Evolutionary conservation across 1,284 basidiomycete species (phyloP), one percentile per base, ranked within the genome.

Genomic region (Heliocybe sulcata): DNA sequence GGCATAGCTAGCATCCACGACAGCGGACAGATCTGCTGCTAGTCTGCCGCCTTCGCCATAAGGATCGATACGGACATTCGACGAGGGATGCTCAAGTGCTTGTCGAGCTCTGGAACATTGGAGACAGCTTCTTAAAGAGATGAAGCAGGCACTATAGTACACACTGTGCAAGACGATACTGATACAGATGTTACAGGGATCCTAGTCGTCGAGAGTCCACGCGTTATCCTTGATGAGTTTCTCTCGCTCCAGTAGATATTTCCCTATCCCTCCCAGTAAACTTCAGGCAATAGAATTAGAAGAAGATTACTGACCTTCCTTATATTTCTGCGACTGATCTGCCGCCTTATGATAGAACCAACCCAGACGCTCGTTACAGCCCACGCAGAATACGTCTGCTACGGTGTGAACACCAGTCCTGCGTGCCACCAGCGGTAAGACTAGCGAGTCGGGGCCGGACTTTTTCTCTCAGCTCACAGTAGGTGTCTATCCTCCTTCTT

Each of bases 291-390:
- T 38, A 45, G 2, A n/a, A 14, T 50, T 38, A 22, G 12, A 33
- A 26, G 45, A 35, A 33, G 26, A 14, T 27, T 2, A 20, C 38
- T 16, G 52, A 82, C 91, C 87, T 80, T 94, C 92, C 67, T 94
- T 94, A 65, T 94, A 94, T 65, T 87, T 90, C 79, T 94, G 92
- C 6, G 81, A 77, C 27, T 75, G 72, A 61, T 94, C 89, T 1
- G 83, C 80, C 6, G 92, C 90, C 63, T 86, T 88, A 64, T 90
- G 80, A 61, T 94, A 94, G 63, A 77, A 90, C 91, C 91, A 94
- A 0, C 92, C 92, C 2, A 94, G 61, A 22, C 86, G 80, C 16
- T 85, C 85, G 56, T 84, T 83, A 68, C 91, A 94, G 0, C 87
- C 89, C 35, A 86, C 58, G 64, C 91, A 93, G 64, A 77, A 87